Evolutionary conservation across 1,139 yeast species (phyloP), one percentile per base, ranked within the genome.

Genomic region (Lodderomyces parapsilosis): DNA sequence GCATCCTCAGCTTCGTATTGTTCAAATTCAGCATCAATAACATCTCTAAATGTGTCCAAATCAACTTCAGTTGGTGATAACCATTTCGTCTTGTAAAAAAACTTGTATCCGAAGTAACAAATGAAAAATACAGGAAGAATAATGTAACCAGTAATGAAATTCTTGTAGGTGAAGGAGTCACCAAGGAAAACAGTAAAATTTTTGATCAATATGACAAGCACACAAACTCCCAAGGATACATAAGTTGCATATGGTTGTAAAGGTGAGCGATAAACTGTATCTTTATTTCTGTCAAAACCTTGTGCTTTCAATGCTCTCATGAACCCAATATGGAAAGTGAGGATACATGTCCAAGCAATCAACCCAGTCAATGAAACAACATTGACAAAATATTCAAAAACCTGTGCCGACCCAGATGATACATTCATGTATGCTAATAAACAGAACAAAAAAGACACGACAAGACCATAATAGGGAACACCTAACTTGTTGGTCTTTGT

Each of bases 121-220:
- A 78, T 60, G 34, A 82, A 41, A 54, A 76, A 86, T 22, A 83
- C 80, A 25, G 93, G 93, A 44, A 86, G 71, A 40, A 87, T 87
- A 58, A 86, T 83, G 67, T 86, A 86, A 39, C 91, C 90, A 33
- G 93, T 84, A 56, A 86, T 82, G 57, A 86, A 85, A 27, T 66
- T 65, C 74, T 80, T 54, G 43, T 58, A 59, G 38, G 53, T 66
- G 76, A 81, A 57, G 73, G 78, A 62, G 43, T 64, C 58, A 39
- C 74, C 77, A 54, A 85, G 66, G 65, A 85, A 84, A 4, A 80
- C 90, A 1, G 89, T 82, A 61, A 84, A 85, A 61, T 85, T 85
- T 66, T 86, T 86, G 59, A 83, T 77, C 42, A 86, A 56, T n/a
- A 83, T 74, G 50, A 86, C 71, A 43, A 85, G 40, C 41, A 66